Evolutionary conservation across 2,329 filamentous ascomycete species (phyloP).

Genomic region (Trichoderma gracile): DNA sequence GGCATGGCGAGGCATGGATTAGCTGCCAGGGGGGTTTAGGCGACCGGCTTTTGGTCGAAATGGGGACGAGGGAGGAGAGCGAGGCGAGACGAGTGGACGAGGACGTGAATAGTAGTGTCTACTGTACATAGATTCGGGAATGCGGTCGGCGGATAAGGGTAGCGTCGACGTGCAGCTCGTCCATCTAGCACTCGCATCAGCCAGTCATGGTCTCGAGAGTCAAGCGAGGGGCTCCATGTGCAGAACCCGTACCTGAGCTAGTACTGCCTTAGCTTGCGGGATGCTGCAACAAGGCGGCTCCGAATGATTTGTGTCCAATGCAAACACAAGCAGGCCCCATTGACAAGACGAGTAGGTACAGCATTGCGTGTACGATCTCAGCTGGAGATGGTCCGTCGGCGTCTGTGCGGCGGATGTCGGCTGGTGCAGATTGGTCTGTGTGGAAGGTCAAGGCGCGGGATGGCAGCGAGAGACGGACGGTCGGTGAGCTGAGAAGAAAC

Average conservation of each 20-base stretch:
- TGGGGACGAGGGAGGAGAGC: constrained; percentile 1
- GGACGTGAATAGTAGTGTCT: not conserved
- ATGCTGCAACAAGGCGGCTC: too few relatives aligned
- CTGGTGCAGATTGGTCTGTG: not conserved
- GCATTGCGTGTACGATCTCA: too few relatives aligned
- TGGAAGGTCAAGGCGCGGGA: not conserved
- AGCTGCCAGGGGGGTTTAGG: not conserved
- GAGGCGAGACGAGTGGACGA: not conserved
- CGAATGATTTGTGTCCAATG: too few relatives aligned
- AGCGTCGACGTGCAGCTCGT: not conserved
- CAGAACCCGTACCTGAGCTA: not conserved
- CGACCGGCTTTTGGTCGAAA: not conserved
- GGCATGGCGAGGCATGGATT: constrained; percentile 3
- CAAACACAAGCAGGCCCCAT: not conserved
- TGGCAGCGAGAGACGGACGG: not conserved
- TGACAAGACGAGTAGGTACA: not conserved
- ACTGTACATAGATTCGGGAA: not conserved
- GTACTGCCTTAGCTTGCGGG: not conserved
- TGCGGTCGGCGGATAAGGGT: not conserved
- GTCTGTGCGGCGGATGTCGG: constrained; percentile 3
- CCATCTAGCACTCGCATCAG: constrained; percentile 4
- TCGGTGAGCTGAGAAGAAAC: not conserved
- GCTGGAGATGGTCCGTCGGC: not conserved
- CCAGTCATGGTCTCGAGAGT: not conserved
- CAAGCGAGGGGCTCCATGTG: not conserved